phyloP scores from a whole-genome alignment of 306 rosid genomes.

The Coriaria nepalensis region DNA sequence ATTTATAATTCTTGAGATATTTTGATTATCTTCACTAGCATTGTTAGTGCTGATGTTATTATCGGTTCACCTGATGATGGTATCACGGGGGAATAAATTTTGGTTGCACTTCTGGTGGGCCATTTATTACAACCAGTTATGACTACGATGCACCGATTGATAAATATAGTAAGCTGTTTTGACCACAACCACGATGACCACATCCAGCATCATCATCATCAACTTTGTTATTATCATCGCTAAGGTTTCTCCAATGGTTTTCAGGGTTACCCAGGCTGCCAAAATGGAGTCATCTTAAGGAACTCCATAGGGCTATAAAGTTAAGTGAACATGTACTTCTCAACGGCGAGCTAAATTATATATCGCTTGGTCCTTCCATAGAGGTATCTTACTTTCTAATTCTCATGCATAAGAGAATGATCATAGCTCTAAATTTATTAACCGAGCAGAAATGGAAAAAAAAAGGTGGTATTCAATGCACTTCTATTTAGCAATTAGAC shows the following conservation, averaged over 20 bases:
- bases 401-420: too few species aligned
- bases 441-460: too few species aligned
- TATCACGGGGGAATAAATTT: slow-evolving; percentile 97
- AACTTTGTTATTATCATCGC: too few species aligned
- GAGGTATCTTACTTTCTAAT: slow-evolving; percentile 44
- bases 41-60: slow-evolving; percentile 1
- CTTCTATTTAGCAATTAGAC: too few species aligned
- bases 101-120: slow-evolving; percentile 96
- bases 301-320: slow-evolving; percentile 79
- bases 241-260: not conserved
- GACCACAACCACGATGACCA: slow-evolving; percentile 1
- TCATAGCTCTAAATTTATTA: too few species aligned
- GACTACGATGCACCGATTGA: slow-evolving; percentile 95
- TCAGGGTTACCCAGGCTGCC: slow-evolving; percentile 83
- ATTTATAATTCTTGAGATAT: too few species aligned
- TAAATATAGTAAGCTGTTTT: slow-evolving; percentile 55
- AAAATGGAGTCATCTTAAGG: slow-evolving; percentile 95
- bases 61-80: slow-evolving; percentile 23
- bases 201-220: not conserved
- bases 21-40: not conserved
- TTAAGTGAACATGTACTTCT: slow-evolving; percentile 57
- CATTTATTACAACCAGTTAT: slow-evolving; percentile 93
- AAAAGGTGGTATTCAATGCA: too few species aligned
- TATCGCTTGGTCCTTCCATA: slow-evolving; percentile 53
- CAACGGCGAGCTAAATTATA: slow-evolving; percentile 35